Evolutionary conservation across 352 stramenopile genomes (phyloP).

Genomic region (Phytophthora vignae): DNA sequence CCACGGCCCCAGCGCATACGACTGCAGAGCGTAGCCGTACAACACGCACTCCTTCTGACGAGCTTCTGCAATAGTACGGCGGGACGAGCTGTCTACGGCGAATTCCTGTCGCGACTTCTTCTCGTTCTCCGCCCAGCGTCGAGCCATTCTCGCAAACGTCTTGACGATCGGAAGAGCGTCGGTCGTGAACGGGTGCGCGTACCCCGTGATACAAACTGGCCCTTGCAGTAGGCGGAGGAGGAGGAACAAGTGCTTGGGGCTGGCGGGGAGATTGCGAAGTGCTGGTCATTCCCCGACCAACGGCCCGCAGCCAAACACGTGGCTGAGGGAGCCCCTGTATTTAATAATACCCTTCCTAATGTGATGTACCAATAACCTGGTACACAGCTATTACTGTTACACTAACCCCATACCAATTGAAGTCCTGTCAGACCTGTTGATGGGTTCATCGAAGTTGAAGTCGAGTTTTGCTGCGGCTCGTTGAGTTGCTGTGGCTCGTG

Average conservation of each 20-base stretch:
- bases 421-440: no score
- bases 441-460: no score
- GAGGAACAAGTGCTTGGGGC: not conserved
- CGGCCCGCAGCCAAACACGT: not conserved
- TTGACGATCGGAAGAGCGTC: slow-evolving; percentile 21
- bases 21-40: slow-evolving; percentile 51
- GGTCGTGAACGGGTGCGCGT: slow-evolving; percentile 33
- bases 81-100: not conserved
- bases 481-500: no score
- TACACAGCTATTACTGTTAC: no score
- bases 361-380: no score
- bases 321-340: not conserved
- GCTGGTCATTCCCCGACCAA: slow-evolving; percentile 1
- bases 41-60: slow-evolving; percentile 54
- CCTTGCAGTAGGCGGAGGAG: no score
- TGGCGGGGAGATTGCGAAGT: not conserved
- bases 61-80: slow-evolving; percentile 13
- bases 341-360: no score
- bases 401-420: no score
- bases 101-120: not conserved
- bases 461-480: no score
- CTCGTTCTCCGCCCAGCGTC: slow-evolving; percentile 36
- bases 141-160: slow-evolving; percentile 35
- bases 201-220: no score
- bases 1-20: slow-evolving; percentile 34